Evolutionary conservation across 345 rosid species (phyloP), one percentile per base, ranked within the genome.

Genomic region (Citrus hindsii): DNA sequence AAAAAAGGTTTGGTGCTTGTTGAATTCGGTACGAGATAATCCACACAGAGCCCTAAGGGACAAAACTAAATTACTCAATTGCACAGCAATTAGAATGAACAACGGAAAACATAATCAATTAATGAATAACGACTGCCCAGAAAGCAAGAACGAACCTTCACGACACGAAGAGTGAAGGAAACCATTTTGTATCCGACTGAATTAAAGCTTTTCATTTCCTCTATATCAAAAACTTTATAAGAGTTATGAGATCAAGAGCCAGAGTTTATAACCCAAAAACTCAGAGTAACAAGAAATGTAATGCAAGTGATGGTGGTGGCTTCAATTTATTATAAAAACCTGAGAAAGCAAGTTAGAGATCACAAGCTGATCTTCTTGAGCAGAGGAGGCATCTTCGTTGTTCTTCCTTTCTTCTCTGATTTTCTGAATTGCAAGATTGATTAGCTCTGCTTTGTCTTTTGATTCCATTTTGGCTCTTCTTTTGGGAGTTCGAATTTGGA

Each of bases 271-370:
- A 22, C 55, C 16, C 55, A 40, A 68, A 68, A 67, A 40, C 9
- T 10, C n/a, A 33, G 28, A 24, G 16, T 18, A 33, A 35, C 19
- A 27, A 8, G 21, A 74, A 64, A 63, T 21, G 38, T 25, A 30
- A 13, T 13, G 69, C 4, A 21, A 8, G 25, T n/a, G 24, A 67
- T 9, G 9, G 3, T 1, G 64, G 12, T 18, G 74, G 48, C 10
- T 21, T 16, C 22, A 21, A 27, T 30, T 35, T 58, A 19, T 7
- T n/a, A 4, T 14, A n/a, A 62, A 37, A 77, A 93, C 98, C 95
- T 89, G 89, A 78, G 92, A 90, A 69, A 93, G 86, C 53, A 92
- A 83, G 22, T 69, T 81, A 56, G 89, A 83, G 82, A 93, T 94
- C 51, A 90, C 80, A 66, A 78, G 85, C 37, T 83, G 89, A 53